Evolutionary conservation across 2,329 filamentous ascomycete genomes (phyloP).

Genomic region (Colletotrichum sp.): DNA sequence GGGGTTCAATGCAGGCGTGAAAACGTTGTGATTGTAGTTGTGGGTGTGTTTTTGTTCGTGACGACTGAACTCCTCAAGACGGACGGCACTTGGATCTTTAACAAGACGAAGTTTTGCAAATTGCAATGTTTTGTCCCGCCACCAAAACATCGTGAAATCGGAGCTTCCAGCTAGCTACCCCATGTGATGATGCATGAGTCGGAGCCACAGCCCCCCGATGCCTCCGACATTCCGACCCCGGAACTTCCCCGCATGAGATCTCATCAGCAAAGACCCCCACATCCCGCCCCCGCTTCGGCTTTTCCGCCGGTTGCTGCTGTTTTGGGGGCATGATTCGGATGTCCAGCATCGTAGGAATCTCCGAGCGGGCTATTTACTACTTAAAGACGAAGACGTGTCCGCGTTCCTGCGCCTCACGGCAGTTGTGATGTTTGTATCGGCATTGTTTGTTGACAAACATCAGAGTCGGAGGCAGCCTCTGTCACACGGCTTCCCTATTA

Average conservation of each 20-base stretch:
- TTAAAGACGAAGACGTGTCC: background rate
- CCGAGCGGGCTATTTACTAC: background rate
- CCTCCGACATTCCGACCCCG: constrained; percentile 4
- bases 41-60: background rate
- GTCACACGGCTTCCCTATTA: background rate
- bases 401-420: no score
- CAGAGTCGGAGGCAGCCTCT: background rate
- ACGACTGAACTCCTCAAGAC: background rate
- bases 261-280: background rate
- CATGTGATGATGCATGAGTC: background rate
- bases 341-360: background rate
- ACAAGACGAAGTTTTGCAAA: background rate
- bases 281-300: constrained; percentile 1
- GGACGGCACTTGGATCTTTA: background rate
- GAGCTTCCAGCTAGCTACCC: background rate
- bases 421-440: background rate
- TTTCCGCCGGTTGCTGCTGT: background rate
- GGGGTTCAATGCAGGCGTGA: background rate
- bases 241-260: constrained; percentile 1
- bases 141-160: background rate
- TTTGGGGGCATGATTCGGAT: background rate
- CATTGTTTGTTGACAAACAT: background rate
- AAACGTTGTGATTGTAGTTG: background rate
- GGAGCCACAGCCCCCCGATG: background rate
- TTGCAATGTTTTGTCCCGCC: background rate